Percentiles rank a stretch among this genome's conserved stretches.
Conservation (phyloP, 2,329 filamentous ascomycete species). For the Claviceps fusiformis region DNA sequence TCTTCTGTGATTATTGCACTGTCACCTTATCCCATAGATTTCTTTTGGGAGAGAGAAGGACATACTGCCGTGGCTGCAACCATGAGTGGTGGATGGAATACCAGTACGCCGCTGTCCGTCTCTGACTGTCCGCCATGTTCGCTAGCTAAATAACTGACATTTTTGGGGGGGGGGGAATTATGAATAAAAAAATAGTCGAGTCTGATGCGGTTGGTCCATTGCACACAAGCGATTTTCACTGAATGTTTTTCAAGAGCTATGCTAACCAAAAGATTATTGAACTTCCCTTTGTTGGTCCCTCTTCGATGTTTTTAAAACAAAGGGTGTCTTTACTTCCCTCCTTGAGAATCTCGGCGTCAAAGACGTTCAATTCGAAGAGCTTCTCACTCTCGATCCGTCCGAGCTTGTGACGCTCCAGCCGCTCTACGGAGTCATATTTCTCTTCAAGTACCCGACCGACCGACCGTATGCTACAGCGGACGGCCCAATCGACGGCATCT, state of each 20-base stretch:
- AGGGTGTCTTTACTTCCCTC: conserved; percentile 95
- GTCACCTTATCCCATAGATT: not conserved
- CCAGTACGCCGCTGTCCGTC: conserved; percentile 39
- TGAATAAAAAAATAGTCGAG: conserved; percentile 45
- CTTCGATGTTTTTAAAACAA: not conserved
- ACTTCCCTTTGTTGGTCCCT: too few relatives aligned
- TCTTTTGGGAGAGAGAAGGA: too few relatives aligned
- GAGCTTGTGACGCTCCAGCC: conserved; percentile 58
- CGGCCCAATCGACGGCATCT: conserved; percentile 66
- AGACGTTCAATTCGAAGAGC: conserved; percentile 92
- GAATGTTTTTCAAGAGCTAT: not conserved
- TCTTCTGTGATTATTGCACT: not conserved
- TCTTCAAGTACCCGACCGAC: conserved; percentile 88
- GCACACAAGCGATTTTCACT: not conserved
- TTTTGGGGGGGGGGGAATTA: not conserved
- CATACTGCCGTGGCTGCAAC: conserved; percentile 3
- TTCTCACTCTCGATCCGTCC: conserved; percentile 74
- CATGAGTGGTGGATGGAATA: conserved; percentile 87
- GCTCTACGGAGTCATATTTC: conserved; percentile 92
- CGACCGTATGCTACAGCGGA: conserved; percentile 44
- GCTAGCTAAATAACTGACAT: conserved; percentile 1
- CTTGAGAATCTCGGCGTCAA: conserved; percentile 84
- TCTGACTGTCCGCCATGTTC: not conserved
- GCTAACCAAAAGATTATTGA: not conserved
- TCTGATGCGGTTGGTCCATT: conserved; percentile 67